These are phyloP conservation scores for Cryphonectria parasitica DNA, from an alignment of 2,329 filamentous ascomycete species.

Conservation along the genomic window DNA sequence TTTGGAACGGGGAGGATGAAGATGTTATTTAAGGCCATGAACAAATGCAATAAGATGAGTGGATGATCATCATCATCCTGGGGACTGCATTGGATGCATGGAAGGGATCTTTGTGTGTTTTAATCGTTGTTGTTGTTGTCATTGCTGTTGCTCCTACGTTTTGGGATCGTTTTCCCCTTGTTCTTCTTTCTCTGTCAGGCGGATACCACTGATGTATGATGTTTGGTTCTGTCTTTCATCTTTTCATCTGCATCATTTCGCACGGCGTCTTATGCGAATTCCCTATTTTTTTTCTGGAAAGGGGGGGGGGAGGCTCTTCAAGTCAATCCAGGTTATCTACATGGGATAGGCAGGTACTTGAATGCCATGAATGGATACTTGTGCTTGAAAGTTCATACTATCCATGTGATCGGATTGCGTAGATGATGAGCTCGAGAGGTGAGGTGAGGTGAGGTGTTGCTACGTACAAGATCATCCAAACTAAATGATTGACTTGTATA, in stretches of 20 bases:
- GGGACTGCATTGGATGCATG: not conserved
- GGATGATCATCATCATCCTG: not conserved
- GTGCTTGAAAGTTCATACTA: not conserved
- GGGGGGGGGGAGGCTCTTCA: not conserved
- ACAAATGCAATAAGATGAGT: not conserved
- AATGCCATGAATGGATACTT: not conserved
- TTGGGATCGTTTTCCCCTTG: rapidly evolving
- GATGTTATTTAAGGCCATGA: not conserved
- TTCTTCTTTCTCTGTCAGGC: not conserved
- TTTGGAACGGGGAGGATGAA: not conserved
- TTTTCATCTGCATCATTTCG: not conserved
- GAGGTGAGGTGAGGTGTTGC: not conserved
- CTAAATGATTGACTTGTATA: not conserved
- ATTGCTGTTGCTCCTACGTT: too few relatives aligned
- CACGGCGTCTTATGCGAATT: constrained; percentile 1
- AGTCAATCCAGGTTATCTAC: not conserved
- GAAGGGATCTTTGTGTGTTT: not conserved
- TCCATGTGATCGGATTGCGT: not conserved
- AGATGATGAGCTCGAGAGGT: not conserved
- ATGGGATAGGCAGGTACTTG: constrained; percentile 1
- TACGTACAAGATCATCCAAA: not conserved
- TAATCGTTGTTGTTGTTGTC: not conserved
- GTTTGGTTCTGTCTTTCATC: not conserved
- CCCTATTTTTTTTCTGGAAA: not conserved
- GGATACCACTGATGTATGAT: constrained; percentile 3